Conservation (phyloP, 1,284 basidiomycete species). For the Pulchroboletus neoregius region DNA sequence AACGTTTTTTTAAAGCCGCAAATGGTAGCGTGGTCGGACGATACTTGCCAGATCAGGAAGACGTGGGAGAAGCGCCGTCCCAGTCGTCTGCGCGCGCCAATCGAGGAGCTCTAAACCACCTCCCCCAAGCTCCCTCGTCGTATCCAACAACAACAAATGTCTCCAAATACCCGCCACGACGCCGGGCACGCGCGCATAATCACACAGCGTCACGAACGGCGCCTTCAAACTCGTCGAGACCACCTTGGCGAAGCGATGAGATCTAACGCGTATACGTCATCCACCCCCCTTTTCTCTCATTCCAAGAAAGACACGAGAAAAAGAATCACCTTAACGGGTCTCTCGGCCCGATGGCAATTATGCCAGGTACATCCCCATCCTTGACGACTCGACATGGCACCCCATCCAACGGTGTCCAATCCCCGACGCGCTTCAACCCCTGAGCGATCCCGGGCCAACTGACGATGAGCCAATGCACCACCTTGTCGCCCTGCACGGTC, state of each 20-base stretch:
- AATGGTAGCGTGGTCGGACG: neutral
- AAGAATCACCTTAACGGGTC: constrained; percentile 10
- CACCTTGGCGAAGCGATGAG: constrained; percentile 19
- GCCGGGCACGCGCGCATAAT: constrained; percentile 25
- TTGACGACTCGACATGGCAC: constrained; percentile 24
- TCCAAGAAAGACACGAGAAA: neutral
- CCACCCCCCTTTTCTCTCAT: neutral
- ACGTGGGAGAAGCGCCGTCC: constrained; percentile 24
- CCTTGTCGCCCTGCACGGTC: constrained; percentile 27
- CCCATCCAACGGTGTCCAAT: constrained; percentile 18
- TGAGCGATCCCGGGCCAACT: constrained; percentile 11
- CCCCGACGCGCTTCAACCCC: constrained; percentile 19
- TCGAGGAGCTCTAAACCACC: constrained; percentile 29
- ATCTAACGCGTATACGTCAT: constrained; percentile 12
- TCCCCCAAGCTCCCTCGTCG: constrained; percentile 16
- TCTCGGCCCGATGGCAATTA: constrained; percentile 23
- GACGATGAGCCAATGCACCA: constrained; percentile 25
- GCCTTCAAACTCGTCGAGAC: constrained; percentile 16
- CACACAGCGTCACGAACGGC: constrained; percentile 22
- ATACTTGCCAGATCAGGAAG: constrained; percentile 22
- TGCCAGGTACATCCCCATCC: constrained; percentile 14
- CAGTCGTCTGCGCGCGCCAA: constrained; percentile 25
- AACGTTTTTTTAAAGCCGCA: neutral
- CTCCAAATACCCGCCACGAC: constrained; percentile 23
- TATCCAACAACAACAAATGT: constrained; percentile 27